Evolutionary conservation across 2,329 filamentous ascomycete species (phyloP), one percentile per base, ranked within the genome.

Genomic region (Mariannaea elegans): DNA sequence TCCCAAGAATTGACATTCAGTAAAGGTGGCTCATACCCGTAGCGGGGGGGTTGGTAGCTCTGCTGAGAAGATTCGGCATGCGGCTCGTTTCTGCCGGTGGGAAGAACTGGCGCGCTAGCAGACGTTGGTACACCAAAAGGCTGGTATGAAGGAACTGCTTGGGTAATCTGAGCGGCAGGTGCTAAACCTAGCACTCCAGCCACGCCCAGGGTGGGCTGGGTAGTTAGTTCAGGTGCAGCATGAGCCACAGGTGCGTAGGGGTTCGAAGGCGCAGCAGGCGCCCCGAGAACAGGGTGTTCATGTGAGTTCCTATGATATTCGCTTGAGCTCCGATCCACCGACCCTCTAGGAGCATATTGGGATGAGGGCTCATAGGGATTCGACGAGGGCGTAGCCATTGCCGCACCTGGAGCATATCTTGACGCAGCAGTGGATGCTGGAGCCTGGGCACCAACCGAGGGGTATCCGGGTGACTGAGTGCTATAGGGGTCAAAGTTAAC

Each of bases 401-500:
- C 55, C 9, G 50, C 56, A 13, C 60, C 64, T 8, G 74, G 75
- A 3, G 75, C 75, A 53, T 77, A 80, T 55, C 79, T 77, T 4
- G 80, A 83, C 4, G 77, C 61, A 4, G 69, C 67, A 1, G 78
- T 66, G 4, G 71, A 68, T 2, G 78, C 71, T 49, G 76, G 69
- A 2, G 78, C 71, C 23, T 78, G 71, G 12, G 71, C 66, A 4
- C 73, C 56, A 16, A 67, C 66, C 61, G 70, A 63, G 5, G 69
- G 62, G 41, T 75, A 76, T 23, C 66, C 65, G 9, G 76, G 72
- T 0, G 76, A 73, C 5, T 71, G 75, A 52, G 84, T 87, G 5
- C 88, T 89, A 72, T 95, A 96, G 6, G 91, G 77, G 66, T 97
- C 94, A 44, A 92, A 87, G 68, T 84, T 87, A 4, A 84, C 86